phyloP scores from a whole-genome alignment of 805 yeast genomes.

The Hanseniaspora meyeri region DNA sequence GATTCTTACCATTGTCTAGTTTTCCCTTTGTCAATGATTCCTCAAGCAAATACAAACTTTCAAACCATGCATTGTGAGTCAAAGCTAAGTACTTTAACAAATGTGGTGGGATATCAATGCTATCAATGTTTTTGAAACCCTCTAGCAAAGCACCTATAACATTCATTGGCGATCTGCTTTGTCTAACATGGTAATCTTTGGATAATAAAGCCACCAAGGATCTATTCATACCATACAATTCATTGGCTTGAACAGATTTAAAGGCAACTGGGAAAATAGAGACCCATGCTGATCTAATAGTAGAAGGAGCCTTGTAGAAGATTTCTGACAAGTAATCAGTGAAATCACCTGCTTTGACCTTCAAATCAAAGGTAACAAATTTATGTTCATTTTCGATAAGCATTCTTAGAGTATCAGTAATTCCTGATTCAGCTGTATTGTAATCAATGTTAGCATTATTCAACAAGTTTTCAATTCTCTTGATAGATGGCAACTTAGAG shows the following conservation, averaged over 20 bases:
- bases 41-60: conserved; percentile 74
- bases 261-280: conserved; percentile 72
- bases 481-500: conserved; percentile 42
- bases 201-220: conserved; percentile 67
- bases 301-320: conserved; percentile 67
- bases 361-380: conserved; percentile 23
- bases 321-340: conserved; percentile 64
- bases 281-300: conserved; percentile 76
- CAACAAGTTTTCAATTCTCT: conserved; percentile 25
- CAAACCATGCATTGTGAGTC: conserved; percentile 84
- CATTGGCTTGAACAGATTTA: conserved; percentile 60
- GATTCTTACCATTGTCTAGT: conserved; percentile 58
- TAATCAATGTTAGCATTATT: conserved; percentile 19
- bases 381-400: conserved; percentile 28
- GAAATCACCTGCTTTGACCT: conserved; percentile 46
- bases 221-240: conserved; percentile 72
- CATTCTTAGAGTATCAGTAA: conserved; percentile 20
- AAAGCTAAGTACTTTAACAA: conserved; percentile 76
- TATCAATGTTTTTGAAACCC: conserved; percentile 65
- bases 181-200: conserved; percentile 86
- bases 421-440: conserved; percentile 16
- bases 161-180: conserved; percentile 73
- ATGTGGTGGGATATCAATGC: conserved; percentile 82
- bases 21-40: conserved; percentile 46
- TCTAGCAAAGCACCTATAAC: conserved; percentile 74